A percentile compares a stretch with the other conserved stretches of the same genome.
These are phyloP conservation scores for Ganoderma sinense DNA, from an alignment of 1,284 basidiomycete genomes.

Conservation along the genomic window DNA sequence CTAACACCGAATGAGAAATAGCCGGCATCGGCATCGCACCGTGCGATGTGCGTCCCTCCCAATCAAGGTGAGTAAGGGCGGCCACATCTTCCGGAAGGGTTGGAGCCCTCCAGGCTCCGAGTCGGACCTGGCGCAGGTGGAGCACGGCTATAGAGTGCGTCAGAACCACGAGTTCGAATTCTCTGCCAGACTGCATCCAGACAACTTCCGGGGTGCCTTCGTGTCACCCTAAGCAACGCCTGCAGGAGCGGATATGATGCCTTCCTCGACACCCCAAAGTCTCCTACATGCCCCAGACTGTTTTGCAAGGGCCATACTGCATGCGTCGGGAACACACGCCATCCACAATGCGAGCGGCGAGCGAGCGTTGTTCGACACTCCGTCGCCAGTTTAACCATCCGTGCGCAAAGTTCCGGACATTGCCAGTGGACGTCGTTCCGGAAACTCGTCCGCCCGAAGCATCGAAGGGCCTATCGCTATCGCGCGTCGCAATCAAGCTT, in stretches of 20 bases:
- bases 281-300: neutral
- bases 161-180: neutral
- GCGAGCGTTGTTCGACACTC: neutral
- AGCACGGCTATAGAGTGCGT: constrained; percentile 1
- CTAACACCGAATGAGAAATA: neutral
- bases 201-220: constrained; percentile 7
- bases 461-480: neutral
- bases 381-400: neutral
- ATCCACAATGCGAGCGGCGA: neutral
- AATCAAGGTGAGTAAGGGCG: constrained; percentile 8
- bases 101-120: neutral
- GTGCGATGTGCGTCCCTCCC: neutral
- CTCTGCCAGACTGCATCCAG: neutral
- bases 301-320: neutral
- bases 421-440: neutral
- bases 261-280: neutral
- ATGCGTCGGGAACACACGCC: neutral
- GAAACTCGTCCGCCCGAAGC: neutral
- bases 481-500: neutral
- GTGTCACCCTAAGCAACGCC: neutral
- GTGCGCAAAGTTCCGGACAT: neutral
- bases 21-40: neutral
- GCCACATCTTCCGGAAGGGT: constrained; percentile 1
- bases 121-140: neutral
- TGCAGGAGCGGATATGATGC: neutral